These are phyloP conservation scores for Helenozyma rhizophorensis DNA, from an alignment of 805 yeast species.

Conservation along the genomic window DNA sequence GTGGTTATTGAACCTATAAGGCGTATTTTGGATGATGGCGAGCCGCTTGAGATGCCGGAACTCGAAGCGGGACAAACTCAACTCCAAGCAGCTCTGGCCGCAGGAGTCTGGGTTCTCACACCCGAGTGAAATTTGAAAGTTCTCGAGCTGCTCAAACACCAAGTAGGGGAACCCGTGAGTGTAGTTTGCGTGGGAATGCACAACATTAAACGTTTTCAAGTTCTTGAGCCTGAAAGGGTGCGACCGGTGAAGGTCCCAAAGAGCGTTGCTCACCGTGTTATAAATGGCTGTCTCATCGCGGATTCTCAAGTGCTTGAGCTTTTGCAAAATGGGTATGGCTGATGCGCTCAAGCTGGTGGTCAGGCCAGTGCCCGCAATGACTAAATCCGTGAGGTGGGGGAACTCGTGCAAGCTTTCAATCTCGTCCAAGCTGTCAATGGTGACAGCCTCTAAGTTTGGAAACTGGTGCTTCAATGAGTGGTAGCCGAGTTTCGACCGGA, in stretches of 20 bases:
- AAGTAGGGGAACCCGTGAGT: constrained; percentile 13
- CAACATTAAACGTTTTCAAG: constrained; percentile 21
- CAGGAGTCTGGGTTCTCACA: constrained; percentile 45
- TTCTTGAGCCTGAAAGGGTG: constrained; percentile 10
- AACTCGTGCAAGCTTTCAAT: constrained; percentile 1
- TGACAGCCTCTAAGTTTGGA: constrained; percentile 13
- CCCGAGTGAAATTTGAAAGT: constrained; percentile 44
- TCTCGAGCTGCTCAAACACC: constrained; percentile 21
- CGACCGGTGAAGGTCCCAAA: constrained; percentile 6
- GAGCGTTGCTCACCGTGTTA: constrained; percentile 2
- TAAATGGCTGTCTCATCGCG: constrained; percentile 7
- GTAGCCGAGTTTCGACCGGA: constrained; percentile 7
- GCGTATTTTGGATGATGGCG: constrained; percentile 31
- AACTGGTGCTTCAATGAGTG: constrained; percentile 11
- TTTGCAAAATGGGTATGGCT: constrained; percentile 4
- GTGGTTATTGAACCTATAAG: constrained; percentile 28
- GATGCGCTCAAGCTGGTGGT: neutral
- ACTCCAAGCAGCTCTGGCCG: constrained; percentile 39
- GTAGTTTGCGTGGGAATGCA: constrained; percentile 16
- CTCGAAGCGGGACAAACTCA: constrained; percentile 30
- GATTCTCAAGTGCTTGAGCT: constrained; percentile 5
- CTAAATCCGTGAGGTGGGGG: constrained; percentile 6
- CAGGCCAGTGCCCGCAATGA: constrained; percentile 8
- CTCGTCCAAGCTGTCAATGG: constrained; percentile 16
- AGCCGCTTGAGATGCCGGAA: constrained; percentile 30